Percentiles rank a stretch among this genome's conserved stretches.
Conservation (phyloP, 306 rosid genomes). For the Lithocarpus polystachyus region DNA sequence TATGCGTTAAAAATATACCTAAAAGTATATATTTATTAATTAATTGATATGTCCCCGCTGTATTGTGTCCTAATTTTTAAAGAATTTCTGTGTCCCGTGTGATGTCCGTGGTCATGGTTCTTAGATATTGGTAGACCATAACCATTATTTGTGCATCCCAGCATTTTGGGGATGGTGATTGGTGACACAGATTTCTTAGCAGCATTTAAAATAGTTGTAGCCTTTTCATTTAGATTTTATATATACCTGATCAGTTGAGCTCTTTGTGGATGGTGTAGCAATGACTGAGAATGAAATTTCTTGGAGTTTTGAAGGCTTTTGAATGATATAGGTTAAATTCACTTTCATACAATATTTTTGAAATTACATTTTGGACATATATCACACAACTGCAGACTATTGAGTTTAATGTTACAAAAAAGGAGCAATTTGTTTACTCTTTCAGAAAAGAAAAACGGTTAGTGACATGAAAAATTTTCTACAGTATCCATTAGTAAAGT, state of each 20-base stretch:
- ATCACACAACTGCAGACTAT: not conserved
- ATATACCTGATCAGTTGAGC: not conserved
- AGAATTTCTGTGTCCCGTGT: too few relatives aligned
- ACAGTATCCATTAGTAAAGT: not conserved
- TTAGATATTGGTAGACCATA: not conserved
- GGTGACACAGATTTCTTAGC: not conserved
- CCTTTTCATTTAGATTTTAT: not conserved
- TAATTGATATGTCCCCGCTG: too few relatives aligned
- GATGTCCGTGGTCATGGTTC: too few relatives aligned
- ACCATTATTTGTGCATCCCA: not conserved
- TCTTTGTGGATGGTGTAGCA: not conserved
- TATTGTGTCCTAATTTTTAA: not conserved
- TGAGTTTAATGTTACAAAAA: not conserved
- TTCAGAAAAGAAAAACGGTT: not conserved
- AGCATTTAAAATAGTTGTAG: not conserved
- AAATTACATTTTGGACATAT: not conserved
- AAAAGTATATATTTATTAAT: too few relatives aligned
- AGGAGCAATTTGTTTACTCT: not conserved
- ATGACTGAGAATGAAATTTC: not conserved
- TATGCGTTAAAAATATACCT: too few relatives aligned
- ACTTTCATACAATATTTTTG: not conserved
- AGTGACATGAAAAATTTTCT: not conserved
- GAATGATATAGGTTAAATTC: not conserved
- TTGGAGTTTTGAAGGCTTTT: not conserved
- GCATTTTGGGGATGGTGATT: not conserved